A percentile compares a stretch with the other conserved stretches of the same genome.
phyloP scores from a whole-genome alignment of 208 protist genomes.

The Porcisia deanei region DNA sequence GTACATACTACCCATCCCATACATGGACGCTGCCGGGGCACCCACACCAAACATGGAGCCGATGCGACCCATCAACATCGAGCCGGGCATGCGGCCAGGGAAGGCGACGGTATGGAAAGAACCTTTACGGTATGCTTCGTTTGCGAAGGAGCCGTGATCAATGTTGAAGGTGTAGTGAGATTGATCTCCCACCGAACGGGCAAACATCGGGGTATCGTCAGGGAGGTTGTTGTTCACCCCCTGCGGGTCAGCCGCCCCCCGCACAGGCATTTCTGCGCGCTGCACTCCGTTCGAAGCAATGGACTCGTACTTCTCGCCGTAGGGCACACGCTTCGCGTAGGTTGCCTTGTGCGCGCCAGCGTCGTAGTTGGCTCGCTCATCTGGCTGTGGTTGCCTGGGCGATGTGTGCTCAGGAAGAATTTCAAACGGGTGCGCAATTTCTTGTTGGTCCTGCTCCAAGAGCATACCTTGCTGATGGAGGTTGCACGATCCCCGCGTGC shows the following conservation, averaged over 20 bases:
- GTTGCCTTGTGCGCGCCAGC: constrained; percentile 28
- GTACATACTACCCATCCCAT: constrained; percentile 30
- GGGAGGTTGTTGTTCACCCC: constrained; percentile 35
- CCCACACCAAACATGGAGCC: constrained; percentile 26
- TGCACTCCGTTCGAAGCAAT: constrained; percentile 23
- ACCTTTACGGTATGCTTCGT: constrained; percentile 17
- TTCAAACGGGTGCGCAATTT: neutral
- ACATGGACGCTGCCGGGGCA: constrained; percentile 9
- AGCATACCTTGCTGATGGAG: neutral
- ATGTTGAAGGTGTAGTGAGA: constrained; percentile 31
- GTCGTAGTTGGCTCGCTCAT: constrained; percentile 21
- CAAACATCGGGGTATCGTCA: constrained; percentile 21
- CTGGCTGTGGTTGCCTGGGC: neutral
- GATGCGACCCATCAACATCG: constrained; percentile 16
- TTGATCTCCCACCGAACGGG: constrained; percentile 16
- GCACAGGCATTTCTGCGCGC: constrained; percentile 18
- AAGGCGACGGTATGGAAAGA: constrained; percentile 16
- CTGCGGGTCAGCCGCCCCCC: constrained; percentile 20
- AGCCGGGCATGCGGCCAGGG: constrained; percentile 11
- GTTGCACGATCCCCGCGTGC: neutral
- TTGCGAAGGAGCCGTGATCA: constrained; percentile 32
- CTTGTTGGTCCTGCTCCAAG: neutral
- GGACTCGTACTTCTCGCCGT: constrained; percentile 27
- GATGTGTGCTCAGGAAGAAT: neutral
- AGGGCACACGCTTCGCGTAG: constrained; percentile 39